Conservation (phyloP, 331 rosid genomes). For the Phaseolus coccineus region DNA sequence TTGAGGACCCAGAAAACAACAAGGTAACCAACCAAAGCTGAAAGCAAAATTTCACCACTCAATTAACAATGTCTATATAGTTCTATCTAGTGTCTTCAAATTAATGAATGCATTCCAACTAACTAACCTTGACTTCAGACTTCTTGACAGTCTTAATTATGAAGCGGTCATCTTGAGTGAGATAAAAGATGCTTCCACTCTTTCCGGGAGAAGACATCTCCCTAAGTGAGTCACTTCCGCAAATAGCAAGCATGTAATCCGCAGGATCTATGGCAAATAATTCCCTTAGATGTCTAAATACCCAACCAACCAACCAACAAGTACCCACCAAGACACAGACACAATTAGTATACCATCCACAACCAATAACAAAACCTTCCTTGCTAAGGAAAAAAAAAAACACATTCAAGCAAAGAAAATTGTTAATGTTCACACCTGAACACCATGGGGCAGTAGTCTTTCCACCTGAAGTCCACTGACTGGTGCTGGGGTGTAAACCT, state of each 20-base stretch:
- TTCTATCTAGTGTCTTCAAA: constrained; percentile 18
- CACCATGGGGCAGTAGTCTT: constrained; percentile 69
- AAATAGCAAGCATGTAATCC: constrained; percentile 64
- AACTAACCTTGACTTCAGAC: constrained; percentile 68
- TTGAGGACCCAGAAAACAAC: constrained; percentile 26
- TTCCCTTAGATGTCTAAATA: constrained; percentile 69
- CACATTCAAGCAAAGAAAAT: constrained; percentile 1
- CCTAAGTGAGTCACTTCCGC: constrained; percentile 56
- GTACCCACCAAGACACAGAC: constrained; percentile 48
- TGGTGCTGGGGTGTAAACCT: constrained; percentile 57
- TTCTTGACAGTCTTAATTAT: constrained; percentile 68
- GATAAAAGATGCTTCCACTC: constrained; percentile 70
- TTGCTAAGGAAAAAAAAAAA: constrained; percentile 18
- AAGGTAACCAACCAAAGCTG: constrained; percentile 25
- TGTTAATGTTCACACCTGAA: constrained; percentile 53
- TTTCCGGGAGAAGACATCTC: constrained; percentile 73
- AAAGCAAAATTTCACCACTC: constrained; percentile 41
- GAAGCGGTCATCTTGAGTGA: constrained; percentile 64
- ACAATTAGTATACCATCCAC: constrained; percentile 45
- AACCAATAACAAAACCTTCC: constrained; percentile 36
- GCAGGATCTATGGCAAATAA: constrained; percentile 68
- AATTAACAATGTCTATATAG: not conserved
- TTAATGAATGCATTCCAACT: constrained; percentile 37
- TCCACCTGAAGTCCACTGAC: constrained; percentile 66
- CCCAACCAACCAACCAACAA: constrained; percentile 50